Percentiles rank a stretch among this genome's conserved stretches.
Conservation (phyloP, 192 early-diverging fungal genomes). For the Entomortierella chlamydospora region DNA sequence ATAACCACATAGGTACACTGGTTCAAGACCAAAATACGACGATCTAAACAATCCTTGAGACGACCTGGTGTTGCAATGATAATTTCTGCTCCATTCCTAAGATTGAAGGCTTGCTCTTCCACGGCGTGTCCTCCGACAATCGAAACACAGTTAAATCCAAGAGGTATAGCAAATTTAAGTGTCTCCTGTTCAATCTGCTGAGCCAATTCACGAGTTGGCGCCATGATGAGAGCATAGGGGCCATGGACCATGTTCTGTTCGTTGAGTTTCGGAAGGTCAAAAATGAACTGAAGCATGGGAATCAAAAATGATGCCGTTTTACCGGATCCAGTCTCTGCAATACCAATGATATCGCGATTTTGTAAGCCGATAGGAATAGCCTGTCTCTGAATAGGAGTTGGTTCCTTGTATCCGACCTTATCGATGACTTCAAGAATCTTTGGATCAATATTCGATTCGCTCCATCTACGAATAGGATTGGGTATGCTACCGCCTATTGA, state of each 20-base stretch:
- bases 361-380: conserved; percentile 95
- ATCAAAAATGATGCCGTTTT: conserved; percentile 98
- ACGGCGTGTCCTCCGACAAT: conserved; percentile 89
- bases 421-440: conserved; percentile 81
- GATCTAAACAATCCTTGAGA: conserved; percentile 91
- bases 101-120: conserved; percentile 88
- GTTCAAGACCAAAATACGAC: conserved; percentile 88
- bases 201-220: conserved; percentile 97
- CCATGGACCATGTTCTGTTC: conserved; percentile 86
- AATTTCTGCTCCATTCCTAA: conserved; percentile 94
- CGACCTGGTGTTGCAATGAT: conserved; percentile 99
- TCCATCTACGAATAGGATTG: conserved; percentile 89
- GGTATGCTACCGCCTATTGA: conserved; percentile 87
- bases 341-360: conserved; percentile 90
- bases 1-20: conserved; percentile 98
- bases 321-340: conserved; percentile 92
- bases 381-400: conserved; percentile 97
- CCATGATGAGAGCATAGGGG: conserved; percentile 94
- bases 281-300: conserved; percentile 94
- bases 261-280: conserved; percentile 78
- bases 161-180: conserved; percentile 86
- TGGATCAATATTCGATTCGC: conserved; percentile 79
- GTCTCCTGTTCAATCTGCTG: conserved; percentile 97
- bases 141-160: conserved; percentile 88
- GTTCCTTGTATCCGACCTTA: conserved; percentile 90